Percentiles rank a stretch among this genome's conserved stretches.
These are phyloP conservation scores for Pharnaceum exiguum DNA, from an alignment of 148 eudicot species.

Conservation along the genomic window DNA sequence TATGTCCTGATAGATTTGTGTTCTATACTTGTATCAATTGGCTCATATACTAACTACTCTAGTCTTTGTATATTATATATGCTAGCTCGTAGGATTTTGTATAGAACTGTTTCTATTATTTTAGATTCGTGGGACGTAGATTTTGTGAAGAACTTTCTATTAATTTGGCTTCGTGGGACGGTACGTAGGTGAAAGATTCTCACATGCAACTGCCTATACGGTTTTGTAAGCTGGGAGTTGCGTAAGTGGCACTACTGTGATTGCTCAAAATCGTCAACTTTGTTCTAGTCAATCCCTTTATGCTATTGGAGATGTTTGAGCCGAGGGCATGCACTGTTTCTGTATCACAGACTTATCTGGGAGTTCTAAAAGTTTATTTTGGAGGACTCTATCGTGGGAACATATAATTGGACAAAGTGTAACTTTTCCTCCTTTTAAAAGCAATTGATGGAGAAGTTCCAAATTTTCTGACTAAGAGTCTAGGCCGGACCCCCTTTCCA, in stretches of 20 bases:
- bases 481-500: neutral
- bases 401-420: constrained; percentile 18
- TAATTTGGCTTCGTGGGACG: constrained; percentile 2
- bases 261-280: constrained; percentile 4
- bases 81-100: too few species aligned
- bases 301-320: neutral
- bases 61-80: too few species aligned
- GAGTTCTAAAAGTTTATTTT: neutral
- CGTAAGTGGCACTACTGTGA: neutral
- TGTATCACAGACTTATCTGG: constrained; percentile 1
- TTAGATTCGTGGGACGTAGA: neutral
- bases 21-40: too few species aligned
- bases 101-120: neutral
- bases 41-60: too few species aligned
- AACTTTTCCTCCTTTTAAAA: neutral
- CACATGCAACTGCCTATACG: constrained; percentile 4
- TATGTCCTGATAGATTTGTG: too few species aligned
- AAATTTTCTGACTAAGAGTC: neutral
- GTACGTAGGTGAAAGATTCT: constrained; percentile 3
- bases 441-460: neutral
- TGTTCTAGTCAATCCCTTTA: neutral
- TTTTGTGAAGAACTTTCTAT: neutral
- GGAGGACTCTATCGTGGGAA: constrained; percentile 10
- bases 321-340: neutral
- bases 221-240: constrained; percentile 3